phyloP scores from a whole-genome alignment of 225 moss, liverwort and hornwort species.

The Polytrichum commune region DNA sequence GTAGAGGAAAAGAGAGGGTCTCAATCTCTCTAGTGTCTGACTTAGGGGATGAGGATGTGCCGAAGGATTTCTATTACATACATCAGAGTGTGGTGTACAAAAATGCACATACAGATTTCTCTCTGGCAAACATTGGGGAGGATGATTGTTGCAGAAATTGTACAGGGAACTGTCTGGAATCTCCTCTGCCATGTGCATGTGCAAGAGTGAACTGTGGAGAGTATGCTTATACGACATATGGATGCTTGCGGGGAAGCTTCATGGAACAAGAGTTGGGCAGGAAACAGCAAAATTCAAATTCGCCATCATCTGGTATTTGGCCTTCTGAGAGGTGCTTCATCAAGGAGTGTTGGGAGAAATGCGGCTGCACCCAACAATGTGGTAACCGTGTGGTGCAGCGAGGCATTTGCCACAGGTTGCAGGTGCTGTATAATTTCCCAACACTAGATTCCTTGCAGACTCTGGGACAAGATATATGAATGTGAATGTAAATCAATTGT shows the following conservation, averaged over 20 bases:
- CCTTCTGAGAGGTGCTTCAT: constrained; percentile 72
- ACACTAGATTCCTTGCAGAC: too few species aligned
- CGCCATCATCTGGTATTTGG: constrained; percentile 43
- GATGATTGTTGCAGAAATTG: constrained; percentile 71
- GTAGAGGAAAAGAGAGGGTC: constrained; percentile 68
- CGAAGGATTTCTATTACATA: constrained; percentile 54
- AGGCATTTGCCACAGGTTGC: constrained; percentile 51
- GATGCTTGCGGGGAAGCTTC: constrained; percentile 43
- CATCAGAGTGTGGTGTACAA: constrained; percentile 58
- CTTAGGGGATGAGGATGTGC: constrained; percentile 25
- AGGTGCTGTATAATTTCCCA: constrained; percentile 34
- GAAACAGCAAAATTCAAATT: constrained; percentile 5
- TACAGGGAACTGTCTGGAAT: constrained; percentile 58
- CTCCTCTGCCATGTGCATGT: constrained; percentile 62
- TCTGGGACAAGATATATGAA: too few species aligned
- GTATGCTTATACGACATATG: constrained; percentile 69
- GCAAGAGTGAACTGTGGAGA: constrained; percentile 61
- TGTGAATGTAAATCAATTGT: too few species aligned
- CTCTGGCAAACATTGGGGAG: constrained; percentile 75
- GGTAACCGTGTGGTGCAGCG: constrained; percentile 90
- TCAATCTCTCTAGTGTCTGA: constrained; percentile 41
- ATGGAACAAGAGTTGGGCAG: constrained; percentile 49
- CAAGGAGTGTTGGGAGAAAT: constrained; percentile 98
- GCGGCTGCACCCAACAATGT: constrained; percentile 68
- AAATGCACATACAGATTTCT: constrained; percentile 56